Evolutionary conservation across 352 stramenopile genomes (phyloP), one percentile per base, ranked within the genome.

Genomic region (Pythium rhizo-oryzae): DNA sequence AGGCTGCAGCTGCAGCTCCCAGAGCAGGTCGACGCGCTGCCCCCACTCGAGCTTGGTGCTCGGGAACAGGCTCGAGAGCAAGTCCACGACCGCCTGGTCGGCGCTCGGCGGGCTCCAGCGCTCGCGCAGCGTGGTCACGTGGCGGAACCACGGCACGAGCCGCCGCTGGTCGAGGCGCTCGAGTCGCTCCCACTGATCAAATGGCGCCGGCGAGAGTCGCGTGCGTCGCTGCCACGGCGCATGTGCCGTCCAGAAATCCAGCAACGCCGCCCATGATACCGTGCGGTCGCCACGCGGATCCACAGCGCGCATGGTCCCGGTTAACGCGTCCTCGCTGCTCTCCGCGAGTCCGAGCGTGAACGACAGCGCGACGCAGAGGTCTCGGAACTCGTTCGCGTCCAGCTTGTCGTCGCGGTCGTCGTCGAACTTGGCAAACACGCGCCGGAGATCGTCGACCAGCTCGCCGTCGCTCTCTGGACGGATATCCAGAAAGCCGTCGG

Each of bases 361-460:
- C 0, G 74, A 79, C 5, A 90, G 63, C 18, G 72, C 78, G 1
- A 90, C 81, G 41, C 84, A 93, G 1, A 91, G 44, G 53, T 90
- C 81, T 21, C 86, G 57, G 47, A 91, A 88, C 67, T 93, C 81
- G 8, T 65, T 64, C 8, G 63, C 52, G 41, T 89, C 81, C 43
- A 93, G 51, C n/a, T 69, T 43, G 0, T 77, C 78, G 2, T 79
- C 82, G 3, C 74, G 67, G 54, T 93, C 81, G 21, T 90, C 84
- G 41, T 91, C 82, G 44, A 82, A 89, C 54, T 81, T 80, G 18
- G 61, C 35, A 63, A 91, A 93, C 2, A 91, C 41, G 15, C 67
- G 67, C 28, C 67, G 76, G 15, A 93, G 73, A 39, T 88, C 74
- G 25, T 84, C 66, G 7, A 85, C 37, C 58, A 80, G 67, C 52